Percentiles rank a stretch among this genome's conserved stretches.
These are phyloP conservation scores for Leccinum longicurvipes DNA, from an alignment of 768 basidiomycete genomes.

Conservation along the genomic window DNA sequence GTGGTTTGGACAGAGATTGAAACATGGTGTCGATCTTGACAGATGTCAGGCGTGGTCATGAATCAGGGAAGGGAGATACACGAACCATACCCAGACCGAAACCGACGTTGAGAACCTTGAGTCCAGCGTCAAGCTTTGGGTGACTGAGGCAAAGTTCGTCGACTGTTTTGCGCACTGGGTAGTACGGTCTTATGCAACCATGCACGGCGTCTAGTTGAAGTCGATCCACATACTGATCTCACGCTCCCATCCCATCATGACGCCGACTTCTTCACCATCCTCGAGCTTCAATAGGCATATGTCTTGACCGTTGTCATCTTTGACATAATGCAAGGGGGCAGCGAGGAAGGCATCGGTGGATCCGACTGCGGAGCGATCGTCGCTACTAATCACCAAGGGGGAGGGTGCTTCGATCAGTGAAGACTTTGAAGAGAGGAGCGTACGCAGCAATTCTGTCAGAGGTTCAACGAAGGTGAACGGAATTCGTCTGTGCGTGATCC, in stretches of 20 bases:
- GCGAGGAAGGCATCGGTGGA: slow-evolving; percentile 69
- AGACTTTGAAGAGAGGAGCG: slow-evolving; percentile 52
- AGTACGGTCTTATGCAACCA: slow-evolving; percentile 22
- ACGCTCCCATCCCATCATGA: slow-evolving; percentile 99
- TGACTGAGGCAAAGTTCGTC: slow-evolving; percentile 54
- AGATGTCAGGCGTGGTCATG: slow-evolving; percentile 3
- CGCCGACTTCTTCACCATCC: slow-evolving; percentile 78
- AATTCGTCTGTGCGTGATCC: slow-evolving; percentile 12
- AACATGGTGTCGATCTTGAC: slow-evolving; percentile 80
- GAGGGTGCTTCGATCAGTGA: slow-evolving; percentile 23
- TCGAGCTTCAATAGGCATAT: slow-evolving; percentile 68
- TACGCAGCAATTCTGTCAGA: slow-evolving; percentile 64
- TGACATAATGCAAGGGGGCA: slow-evolving; percentile 63
- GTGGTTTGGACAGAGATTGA: slow-evolving; percentile 57
- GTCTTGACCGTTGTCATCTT: slow-evolving; percentile 74
- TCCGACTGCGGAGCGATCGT: slow-evolving; percentile 54
- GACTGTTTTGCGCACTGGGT: slow-evolving; percentile 75
- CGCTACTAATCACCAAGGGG: slow-evolving; percentile 42
- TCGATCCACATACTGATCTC: slow-evolving; percentile 57
- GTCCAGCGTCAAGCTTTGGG: slow-evolving; percentile 39
- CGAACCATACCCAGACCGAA: slow-evolving; percentile 91
- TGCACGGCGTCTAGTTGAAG: background rate
- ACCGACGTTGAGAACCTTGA: slow-evolving; percentile 84
- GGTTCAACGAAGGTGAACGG: slow-evolving; percentile 5
- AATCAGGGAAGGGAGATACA: background rate